Evolutionary conservation across 1,139 yeast genomes (phyloP), one percentile per base, ranked within the genome.

Genomic region (Suhomyces guaymorum): DNA sequence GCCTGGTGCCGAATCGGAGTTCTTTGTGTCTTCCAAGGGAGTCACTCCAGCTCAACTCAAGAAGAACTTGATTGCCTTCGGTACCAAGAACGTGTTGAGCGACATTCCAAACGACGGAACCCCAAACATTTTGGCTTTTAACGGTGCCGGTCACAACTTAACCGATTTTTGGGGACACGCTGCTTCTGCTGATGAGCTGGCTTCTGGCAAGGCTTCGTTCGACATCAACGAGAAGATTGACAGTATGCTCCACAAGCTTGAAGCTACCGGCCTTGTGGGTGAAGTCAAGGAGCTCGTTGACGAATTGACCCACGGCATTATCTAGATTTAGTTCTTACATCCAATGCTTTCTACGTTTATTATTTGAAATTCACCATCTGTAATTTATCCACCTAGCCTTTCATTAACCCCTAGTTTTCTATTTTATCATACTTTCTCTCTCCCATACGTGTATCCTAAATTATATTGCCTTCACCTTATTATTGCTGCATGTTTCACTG

Each of bases 101-200:
- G 95, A 84, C 53, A 69, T 90, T 47, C 94, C 95, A 47, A 75
- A 64, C 20, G 90, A 80, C 41, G 57, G 56, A 15, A 86, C 97
- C 37, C 96, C 96, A 51, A 92, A 92, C 68, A 66, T 83, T 43
- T 78, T 92, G 65, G 90, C 90, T 36, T 92, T 70, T 76, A 92
- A 92, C 60, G 98, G 98, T 65, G 97, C 82, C 47, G 96, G 96
- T 51, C 79, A 80, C 61, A 83, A 83, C 63, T 64, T 87, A 60
- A 70, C 80, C 41, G 75, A 70, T 33, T 84, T 86, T 78, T 87
- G 95, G 94, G 64, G 61, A 39, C 40, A 28, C 9, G 24, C 40
- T 24, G 31, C 35, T 22, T 19, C 26, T 14, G 30, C 26, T 10
- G 14, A 11, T 4, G 33, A 30, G 5, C 11, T 14, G 11, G 33